Conservation (phyloP, 2,329 filamentous ascomycete genomes). For the Cordyceps farinosa region DNA sequence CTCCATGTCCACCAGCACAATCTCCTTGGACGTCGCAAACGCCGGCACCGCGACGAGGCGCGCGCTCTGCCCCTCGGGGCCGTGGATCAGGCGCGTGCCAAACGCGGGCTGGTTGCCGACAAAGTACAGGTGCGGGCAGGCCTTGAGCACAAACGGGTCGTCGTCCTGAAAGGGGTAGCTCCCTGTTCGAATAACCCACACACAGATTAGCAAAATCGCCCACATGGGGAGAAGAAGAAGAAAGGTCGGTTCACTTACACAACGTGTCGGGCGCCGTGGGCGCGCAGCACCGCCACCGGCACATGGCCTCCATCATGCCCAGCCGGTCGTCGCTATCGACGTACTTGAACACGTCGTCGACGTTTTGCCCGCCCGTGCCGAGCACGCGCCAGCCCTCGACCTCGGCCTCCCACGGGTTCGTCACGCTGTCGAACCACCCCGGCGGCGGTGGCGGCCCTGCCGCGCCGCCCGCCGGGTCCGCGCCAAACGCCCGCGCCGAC, state of each 20-base stretch:
- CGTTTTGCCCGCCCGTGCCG: conserved; percentile 85
- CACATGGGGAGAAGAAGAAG: background rate
- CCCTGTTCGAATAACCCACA: conserved; percentile 49
- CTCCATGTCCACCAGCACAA: conserved; percentile 82
- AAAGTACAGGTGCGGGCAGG: conserved; percentile 88
- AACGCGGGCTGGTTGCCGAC: conserved; percentile 81
- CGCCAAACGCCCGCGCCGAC: conserved; percentile 64
- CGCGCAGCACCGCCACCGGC: conserved; percentile 85
- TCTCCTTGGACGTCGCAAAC: conserved; percentile 72
- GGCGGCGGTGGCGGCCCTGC: conserved; percentile 33
- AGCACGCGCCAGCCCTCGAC: conserved; percentile 86
- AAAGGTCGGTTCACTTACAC: conserved; percentile 54
- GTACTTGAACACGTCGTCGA: conserved; percentile 93
- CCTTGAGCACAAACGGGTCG: conserved; percentile 82
- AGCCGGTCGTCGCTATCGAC: conserved; percentile 73
- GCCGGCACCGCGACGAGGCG: conserved; percentile 78
- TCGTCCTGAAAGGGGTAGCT: conserved; percentile 94
- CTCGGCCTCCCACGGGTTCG: conserved; percentile 90
- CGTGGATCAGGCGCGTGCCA: conserved; percentile 65
- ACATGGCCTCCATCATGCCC: conserved; percentile 90
- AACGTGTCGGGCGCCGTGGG: conserved; percentile 95
- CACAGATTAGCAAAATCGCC: background rate
- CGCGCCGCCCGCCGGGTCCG: conserved; percentile 36
- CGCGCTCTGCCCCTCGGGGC: conserved; percentile 65
- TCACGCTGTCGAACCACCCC: conserved; percentile 82